Evolutionary conservation across 352 stramenopile species (phyloP), one percentile per base, ranked within the genome.

Genomic region (Halophytophthora batemanensis): DNA sequence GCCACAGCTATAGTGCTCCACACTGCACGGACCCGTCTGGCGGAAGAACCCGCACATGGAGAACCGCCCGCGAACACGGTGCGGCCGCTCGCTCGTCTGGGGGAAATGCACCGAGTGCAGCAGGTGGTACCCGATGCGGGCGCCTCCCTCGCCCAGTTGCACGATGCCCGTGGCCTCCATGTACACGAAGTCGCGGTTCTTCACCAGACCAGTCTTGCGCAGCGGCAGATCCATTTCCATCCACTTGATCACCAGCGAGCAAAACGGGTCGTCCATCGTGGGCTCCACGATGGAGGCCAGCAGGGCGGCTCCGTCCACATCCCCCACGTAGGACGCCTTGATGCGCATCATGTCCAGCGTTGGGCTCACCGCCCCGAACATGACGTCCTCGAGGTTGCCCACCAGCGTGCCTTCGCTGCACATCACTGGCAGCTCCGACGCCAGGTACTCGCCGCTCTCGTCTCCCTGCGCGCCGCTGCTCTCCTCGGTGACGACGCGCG

Each of bases 121-220:
- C 25, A 87, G 60, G 39, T 84, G 71, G 55, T 81, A 87, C 40
- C 77, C 77, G 5, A 77, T 52, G 17, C 60, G 66, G 45, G 86
- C 77, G 3, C 77, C 77, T 7, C 71, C 59, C 4, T 41, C 83
- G 3, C 53, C 45, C 34, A 80, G 58, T 7, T 41, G 49, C 15
- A 51, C 53, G 15, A 77, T 71, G 2, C 77, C 77, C 3, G 73
- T 86, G 49, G 53, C 61, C 41, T 86, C 74, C 13, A 87, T 38
- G 39, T 79, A 75, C 5, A 87, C 77, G 52, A 81, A 76, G 58
- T 87, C 77, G 8, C 71, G 68, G 53, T 82, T 85, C 65, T 75
- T 69, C 10, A 74, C 46, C 28, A 85, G 40, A 15, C 56, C 53
- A 6, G 62, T 71, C 13, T 45, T 45, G 21, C 58, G 62, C 44